phyloP scores from a whole-genome alignment of 345 rosid genomes.

The Trapa incisa region DNA sequence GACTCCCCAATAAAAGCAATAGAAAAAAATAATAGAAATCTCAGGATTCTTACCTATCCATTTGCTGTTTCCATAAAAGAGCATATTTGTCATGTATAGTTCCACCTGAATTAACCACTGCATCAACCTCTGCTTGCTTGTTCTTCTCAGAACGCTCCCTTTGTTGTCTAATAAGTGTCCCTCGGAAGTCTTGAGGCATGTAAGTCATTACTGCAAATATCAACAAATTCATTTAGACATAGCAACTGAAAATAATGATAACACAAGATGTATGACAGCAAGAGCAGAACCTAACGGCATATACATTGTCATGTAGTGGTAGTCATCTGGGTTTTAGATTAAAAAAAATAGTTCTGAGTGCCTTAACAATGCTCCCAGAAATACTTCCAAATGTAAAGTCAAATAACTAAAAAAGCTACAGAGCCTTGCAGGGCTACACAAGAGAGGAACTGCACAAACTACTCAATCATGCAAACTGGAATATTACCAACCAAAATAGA shows the following conservation, averaged over 20 bases:
- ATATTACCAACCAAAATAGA: background rate
- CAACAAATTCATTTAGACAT: background rate
- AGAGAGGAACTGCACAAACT: background rate
- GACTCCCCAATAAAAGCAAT: conserved; percentile 1
- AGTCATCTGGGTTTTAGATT: background rate
- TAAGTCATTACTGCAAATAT: conserved; percentile 76
- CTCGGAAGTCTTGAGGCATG: conserved; percentile 99
- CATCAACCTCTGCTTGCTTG: conserved; percentile 90
- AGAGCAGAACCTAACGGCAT: background rate
- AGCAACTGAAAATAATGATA: background rate
- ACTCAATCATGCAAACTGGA: background rate
- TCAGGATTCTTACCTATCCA: conserved; percentile 57
- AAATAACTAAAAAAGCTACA: background rate
- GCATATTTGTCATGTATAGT: conserved; percentile 67
- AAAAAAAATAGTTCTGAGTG: background rate
- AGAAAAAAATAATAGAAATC: conserved; percentile 6
- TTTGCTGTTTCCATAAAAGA: conserved; percentile 88
- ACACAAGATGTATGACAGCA: background rate
- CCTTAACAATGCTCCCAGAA: background rate
- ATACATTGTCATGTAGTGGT: background rate
- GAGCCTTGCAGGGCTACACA: background rate
- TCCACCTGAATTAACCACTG: conserved; percentile 65
- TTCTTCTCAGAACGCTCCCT: conserved; percentile 90
- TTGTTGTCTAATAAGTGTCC: conserved; percentile 70
- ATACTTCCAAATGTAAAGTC: background rate